Conservation (phyloP, 2,329 filamentous ascomycete species). For the Cladobotryum protrusum region DNA sequence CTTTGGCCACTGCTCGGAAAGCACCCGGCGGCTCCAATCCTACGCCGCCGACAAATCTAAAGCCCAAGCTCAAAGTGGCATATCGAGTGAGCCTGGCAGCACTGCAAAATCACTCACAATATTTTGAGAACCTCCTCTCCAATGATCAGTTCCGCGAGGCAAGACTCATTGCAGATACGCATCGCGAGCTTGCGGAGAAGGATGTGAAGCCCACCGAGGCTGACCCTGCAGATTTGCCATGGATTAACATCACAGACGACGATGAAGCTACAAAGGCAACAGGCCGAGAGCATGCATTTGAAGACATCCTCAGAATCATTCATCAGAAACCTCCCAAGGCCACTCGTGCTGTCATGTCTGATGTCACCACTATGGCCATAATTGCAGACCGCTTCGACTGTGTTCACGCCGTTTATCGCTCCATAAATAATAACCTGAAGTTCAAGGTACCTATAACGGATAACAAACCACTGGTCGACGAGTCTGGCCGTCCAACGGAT, state of each 20-base stretch:
- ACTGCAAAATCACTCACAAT: constrained; percentile 58
- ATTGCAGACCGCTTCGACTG: constrained; percentile 71
- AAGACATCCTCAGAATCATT: constrained; percentile 61
- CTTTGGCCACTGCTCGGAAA: constrained; percentile 26
- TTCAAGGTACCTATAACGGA: constrained; percentile 50
- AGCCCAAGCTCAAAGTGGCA: constrained; percentile 34
- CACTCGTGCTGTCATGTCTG: constrained; percentile 45
- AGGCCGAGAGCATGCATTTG: constrained; percentile 55
- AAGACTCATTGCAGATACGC: constrained; percentile 43
- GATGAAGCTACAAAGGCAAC: constrained; percentile 59
- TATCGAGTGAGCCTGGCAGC: constrained; percentile 56
- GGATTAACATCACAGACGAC: constrained; percentile 58
- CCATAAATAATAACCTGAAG: constrained; percentile 43
- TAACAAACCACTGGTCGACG: constrained; percentile 29
- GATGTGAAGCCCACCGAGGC: constrained; percentile 44
- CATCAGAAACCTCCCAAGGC: constrained; percentile 47
- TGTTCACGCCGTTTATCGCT: constrained; percentile 45
- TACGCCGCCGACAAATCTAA: constrained; percentile 25
- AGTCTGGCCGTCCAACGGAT: constrained; percentile 34
- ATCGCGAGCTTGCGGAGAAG: constrained; percentile 42
- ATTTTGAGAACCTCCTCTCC: constrained; percentile 62
- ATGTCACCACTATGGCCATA: constrained; percentile 61
- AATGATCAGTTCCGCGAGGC: constrained; percentile 59
- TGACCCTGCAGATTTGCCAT: constrained; percentile 49
- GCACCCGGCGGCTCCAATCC: constrained; percentile 13